Conservation (phyloP, 768 basidiomycete species). For the Fomitopsis serialis region DNA sequence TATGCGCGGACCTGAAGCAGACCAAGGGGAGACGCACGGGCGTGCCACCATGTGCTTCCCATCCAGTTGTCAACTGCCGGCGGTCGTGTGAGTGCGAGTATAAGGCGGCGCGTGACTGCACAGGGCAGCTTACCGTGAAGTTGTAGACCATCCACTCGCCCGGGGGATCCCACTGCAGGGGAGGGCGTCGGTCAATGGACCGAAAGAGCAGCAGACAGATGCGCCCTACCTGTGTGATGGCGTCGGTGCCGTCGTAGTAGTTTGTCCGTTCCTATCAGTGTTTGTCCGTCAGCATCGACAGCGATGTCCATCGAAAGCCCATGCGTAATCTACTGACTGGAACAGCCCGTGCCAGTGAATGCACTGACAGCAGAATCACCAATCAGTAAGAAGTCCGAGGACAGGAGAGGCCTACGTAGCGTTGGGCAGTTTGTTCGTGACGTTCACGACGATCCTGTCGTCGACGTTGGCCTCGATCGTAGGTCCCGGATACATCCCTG, state of each 20-base stretch:
- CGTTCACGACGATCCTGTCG: constrained; percentile 31
- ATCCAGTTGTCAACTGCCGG: constrained; percentile 31
- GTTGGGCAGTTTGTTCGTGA: constrained; percentile 29
- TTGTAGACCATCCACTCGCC: constrained; percentile 38
- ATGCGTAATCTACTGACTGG: background rate
- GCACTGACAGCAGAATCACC: constrained; percentile 7
- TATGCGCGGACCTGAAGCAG: constrained; percentile 8
- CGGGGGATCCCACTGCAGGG: constrained; percentile 42
- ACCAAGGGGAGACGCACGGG: constrained; percentile 15
- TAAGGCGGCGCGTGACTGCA: background rate
- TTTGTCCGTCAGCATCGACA: background rate
- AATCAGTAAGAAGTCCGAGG: background rate
- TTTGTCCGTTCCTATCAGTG: constrained; percentile 27
- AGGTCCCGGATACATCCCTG: constrained; percentile 32
- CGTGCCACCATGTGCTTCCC: constrained; percentile 47
- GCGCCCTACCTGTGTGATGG: constrained; percentile 30
- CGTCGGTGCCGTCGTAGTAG: constrained; percentile 42
- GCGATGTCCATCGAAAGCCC: background rate
- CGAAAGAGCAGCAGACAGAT: background rate
- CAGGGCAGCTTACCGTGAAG: background rate
- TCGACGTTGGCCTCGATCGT: constrained; percentile 32
- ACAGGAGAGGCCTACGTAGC: constrained; percentile 18
- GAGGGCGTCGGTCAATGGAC: background rate
- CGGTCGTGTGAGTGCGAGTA: background rate
- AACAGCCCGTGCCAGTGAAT: constrained; percentile 31